phyloP scores from a whole-genome alignment of 1,284 basidiomycete species.

The Rhizoctonia solani region DNA sequence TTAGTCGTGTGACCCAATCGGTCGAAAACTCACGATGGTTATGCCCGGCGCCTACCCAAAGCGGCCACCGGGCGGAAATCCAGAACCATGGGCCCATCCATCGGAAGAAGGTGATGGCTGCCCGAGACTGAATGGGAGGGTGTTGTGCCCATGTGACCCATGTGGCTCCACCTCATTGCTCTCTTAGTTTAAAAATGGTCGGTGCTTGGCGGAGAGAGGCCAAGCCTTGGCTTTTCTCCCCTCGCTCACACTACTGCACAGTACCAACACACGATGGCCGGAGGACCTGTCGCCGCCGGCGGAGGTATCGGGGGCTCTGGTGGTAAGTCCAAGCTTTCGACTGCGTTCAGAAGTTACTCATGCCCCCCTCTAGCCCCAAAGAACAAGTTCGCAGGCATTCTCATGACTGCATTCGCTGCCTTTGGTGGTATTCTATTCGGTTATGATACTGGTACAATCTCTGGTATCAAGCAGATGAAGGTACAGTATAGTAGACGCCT shows the following conservation, averaged over 20 bases:
- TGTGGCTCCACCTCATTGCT: too few species aligned
- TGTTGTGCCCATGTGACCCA: constrained; percentile 1
- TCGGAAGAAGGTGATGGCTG: not conserved
- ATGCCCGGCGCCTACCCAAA: too few species aligned
- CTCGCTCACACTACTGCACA: too few species aligned
- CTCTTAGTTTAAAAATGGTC: too few species aligned
- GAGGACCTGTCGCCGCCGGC: constrained; percentile 34
- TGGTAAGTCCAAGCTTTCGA: not conserved
- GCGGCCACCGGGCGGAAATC: too few species aligned
- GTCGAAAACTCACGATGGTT: too few species aligned
- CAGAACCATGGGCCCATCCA: too few species aligned
- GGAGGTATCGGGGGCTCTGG: constrained; percentile 35
- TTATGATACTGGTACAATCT: constrained; percentile 42
- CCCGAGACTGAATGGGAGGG: constrained; percentile 8
- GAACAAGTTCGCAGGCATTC: constrained; percentile 34
- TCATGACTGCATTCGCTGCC: constrained; percentile 52
- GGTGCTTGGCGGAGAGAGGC: too few species aligned
- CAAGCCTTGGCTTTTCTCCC: too few species aligned
- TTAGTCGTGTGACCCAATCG: not conserved
- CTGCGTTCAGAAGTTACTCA: constrained; percentile 18
- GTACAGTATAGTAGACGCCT: constrained; percentile 28
- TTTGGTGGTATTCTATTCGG: constrained; percentile 54
- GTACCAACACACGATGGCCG: constrained; percentile 37
- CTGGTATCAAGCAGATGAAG: constrained; percentile 42
- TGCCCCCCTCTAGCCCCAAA: constrained; percentile 14